These are phyloP conservation scores for Xylariaceae sp. DNA, from an alignment of 2,329 filamentous ascomycete genomes.

Conservation along the genomic window DNA sequence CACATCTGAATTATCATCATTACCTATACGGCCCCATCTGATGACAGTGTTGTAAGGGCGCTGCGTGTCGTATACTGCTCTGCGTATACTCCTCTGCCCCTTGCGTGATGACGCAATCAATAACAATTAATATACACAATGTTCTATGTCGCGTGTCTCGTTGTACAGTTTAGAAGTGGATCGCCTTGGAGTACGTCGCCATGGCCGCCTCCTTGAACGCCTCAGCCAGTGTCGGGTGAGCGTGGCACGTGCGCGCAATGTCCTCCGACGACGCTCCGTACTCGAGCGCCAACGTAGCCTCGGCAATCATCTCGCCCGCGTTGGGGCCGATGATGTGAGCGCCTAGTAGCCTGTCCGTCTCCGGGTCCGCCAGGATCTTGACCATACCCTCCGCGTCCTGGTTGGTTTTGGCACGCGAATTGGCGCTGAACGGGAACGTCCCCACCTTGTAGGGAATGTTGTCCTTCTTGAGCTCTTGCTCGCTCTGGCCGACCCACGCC, in stretches of 20 bases:
- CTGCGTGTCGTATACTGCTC: no score
- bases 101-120: no score
- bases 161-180: constrained; percentile 73
- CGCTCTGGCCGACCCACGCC: constrained; percentile 96
- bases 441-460: constrained; percentile 91
- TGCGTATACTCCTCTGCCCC: no score
- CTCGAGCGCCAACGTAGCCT: constrained; percentile 90
- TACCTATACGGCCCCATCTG: no score
- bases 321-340: constrained; percentile 95
- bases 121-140: no score
- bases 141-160: no score
- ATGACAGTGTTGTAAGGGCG: no score
- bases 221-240: constrained; percentile 92
- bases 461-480: constrained; percentile 88
- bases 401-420: constrained; percentile 98
- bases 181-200: constrained; percentile 91
- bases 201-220: constrained; percentile 99
- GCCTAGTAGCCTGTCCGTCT: constrained; percentile 93
- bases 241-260: constrained; percentile 90
- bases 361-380: constrained; percentile 93
- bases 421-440: constrained; percentile 95
- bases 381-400: constrained; percentile 92
- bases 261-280: constrained; percentile 96
- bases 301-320: constrained; percentile 98
- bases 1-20: no score